These are phyloP conservation scores for Geotrichum reessii DNA, from an alignment of 1,139 yeast genomes.

Conservation along the genomic window DNA sequence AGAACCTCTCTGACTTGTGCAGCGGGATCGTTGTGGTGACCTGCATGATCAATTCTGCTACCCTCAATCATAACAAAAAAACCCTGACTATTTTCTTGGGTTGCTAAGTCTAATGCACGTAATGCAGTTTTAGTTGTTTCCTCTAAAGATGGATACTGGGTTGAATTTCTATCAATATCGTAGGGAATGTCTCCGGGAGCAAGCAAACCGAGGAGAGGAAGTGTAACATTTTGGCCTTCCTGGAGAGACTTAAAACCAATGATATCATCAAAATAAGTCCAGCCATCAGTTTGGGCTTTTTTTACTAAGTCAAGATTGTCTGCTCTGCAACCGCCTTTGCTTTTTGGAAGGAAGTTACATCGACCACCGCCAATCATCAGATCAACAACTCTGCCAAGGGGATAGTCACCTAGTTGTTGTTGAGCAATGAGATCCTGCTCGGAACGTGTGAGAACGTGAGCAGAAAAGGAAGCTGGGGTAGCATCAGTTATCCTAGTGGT, in stretches of 20 bases:
- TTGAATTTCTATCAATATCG: conserved; percentile 62
- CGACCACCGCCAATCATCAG: conserved; percentile 86
- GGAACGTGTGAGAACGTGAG: conserved; percentile 66
- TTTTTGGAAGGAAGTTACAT: conserved; percentile 54
- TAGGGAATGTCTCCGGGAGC: conserved; percentile 73
- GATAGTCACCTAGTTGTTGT: conserved; percentile 74
- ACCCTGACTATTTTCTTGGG: conserved; percentile 65
- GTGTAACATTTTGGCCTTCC: conserved; percentile 52
- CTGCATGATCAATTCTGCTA: conserved; percentile 87
- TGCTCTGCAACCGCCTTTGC: conserved; percentile 53
- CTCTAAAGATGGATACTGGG: conserved; percentile 61
- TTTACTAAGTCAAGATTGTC: conserved; percentile 60
- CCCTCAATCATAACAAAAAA: conserved; percentile 81
- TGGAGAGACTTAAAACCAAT: conserved; percentile 49
- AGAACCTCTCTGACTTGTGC: conserved; percentile 76
- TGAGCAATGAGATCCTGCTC: conserved; percentile 81
- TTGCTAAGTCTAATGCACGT: conserved; percentile 56
- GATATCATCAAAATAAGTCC: conserved; percentile 61
- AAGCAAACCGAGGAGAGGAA: conserved; percentile 68
- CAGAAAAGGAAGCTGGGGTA: conserved; percentile 81
- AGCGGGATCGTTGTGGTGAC: conserved; percentile 83
- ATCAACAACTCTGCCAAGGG: conserved; percentile 73
- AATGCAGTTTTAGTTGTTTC: conserved; percentile 70
- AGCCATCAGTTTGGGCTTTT: conserved; percentile 54
- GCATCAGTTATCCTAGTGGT: conserved; percentile 82